phyloP scores from a whole-genome alignment of 768 basidiomycete species.

The Termitomyces sp. region DNA sequence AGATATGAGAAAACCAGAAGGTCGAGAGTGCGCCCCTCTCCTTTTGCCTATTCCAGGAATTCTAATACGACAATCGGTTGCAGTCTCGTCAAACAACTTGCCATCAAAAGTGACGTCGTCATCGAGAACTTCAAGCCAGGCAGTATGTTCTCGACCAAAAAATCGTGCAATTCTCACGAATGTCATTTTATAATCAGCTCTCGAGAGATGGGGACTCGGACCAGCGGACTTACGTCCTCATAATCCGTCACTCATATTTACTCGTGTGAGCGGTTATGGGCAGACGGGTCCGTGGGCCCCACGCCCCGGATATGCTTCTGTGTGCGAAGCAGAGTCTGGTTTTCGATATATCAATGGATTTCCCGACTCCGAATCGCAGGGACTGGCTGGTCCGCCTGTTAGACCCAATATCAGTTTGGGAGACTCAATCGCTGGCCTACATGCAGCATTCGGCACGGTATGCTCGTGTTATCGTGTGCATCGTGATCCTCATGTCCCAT shows the following conservation, averaged over 20 bases:
- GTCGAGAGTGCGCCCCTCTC: constrained; percentile 33
- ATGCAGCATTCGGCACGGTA: constrained; percentile 73
- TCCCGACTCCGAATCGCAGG: constrained; percentile 49
- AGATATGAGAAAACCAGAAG: constrained; percentile 56
- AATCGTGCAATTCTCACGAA: constrained; percentile 4
- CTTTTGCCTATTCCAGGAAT: background rate
- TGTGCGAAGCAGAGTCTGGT: constrained; percentile 74
- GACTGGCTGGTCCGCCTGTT: constrained; percentile 58
- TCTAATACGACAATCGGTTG: background rate
- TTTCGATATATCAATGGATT: constrained; percentile 73
- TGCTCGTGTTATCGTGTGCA: constrained; percentile 12
- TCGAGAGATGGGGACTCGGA: constrained; percentile 69
- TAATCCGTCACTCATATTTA: constrained; percentile 88
- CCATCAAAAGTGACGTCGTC: constrained; percentile 61
- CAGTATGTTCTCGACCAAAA: constrained; percentile 40
- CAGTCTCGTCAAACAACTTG: constrained; percentile 60
- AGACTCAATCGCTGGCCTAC: constrained; percentile 68
- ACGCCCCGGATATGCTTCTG: constrained; percentile 69
- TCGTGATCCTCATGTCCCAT: background rate
- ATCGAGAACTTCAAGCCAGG: constrained; percentile 76
- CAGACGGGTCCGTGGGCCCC: constrained; percentile 74
- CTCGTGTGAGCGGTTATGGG: constrained; percentile 78
- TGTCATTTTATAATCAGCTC: constrained; percentile 34
- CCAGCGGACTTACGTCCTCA: constrained; percentile 58
- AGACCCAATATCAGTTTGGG: constrained; percentile 72